A percentile compares a stretch with the other conserved stretches of the same genome.
Evolutionary conservation across 2,329 filamentous ascomycete species (phyloP).

Genomic region (Ceratocystis papillata): DNA sequence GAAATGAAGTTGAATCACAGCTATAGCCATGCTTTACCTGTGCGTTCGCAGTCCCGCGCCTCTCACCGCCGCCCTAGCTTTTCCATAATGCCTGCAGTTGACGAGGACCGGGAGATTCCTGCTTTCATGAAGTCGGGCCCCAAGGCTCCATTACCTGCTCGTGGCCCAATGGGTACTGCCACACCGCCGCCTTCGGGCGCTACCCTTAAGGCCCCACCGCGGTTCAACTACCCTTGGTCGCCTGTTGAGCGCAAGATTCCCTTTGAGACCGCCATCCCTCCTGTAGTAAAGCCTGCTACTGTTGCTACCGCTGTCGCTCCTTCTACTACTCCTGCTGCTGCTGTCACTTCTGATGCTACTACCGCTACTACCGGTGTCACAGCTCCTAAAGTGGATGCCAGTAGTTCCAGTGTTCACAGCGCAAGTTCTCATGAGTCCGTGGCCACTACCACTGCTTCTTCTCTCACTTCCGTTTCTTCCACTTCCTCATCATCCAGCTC

Average conservation of each 20-base stretch:
- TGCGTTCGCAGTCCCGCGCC: slow-evolving; percentile 44
- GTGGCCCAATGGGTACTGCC: slow-evolving; percentile 26
- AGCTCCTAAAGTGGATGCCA: neutral
- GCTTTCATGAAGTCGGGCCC: slow-evolving; percentile 3
- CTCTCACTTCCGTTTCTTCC: slow-evolving; percentile 31
- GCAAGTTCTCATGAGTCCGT: neutral
- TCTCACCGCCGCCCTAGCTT: slow-evolving; percentile 57
- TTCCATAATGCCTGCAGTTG: slow-evolving; percentile 55
- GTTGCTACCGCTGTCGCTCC: slow-evolving; percentile 13
- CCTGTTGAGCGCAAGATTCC: slow-evolving; percentile 36
- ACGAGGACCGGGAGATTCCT: slow-evolving; percentile 48
- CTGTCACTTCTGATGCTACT: neutral
- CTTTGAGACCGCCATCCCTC: slow-evolving; percentile 39
- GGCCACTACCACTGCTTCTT: neutral
- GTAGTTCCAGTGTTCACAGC: neutral
- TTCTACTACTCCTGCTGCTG: neutral
- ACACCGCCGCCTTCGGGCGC: slow-evolving; percentile 30
- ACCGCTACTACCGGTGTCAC: neutral
- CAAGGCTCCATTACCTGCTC: slow-evolving; percentile 29
- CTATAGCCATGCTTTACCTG: slow-evolving; percentile 41
- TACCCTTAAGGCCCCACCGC: slow-evolving; percentile 37
- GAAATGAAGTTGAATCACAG: slow-evolving; percentile 54
- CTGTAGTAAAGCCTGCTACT: slow-evolving; percentile 27
- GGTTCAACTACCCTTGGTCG: slow-evolving; percentile 47
- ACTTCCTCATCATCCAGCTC: slow-evolving; percentile 44